Conservation (phyloP, 2,329 filamentous ascomycete species). For the Pseudogymnoascus sp. region DNA sequence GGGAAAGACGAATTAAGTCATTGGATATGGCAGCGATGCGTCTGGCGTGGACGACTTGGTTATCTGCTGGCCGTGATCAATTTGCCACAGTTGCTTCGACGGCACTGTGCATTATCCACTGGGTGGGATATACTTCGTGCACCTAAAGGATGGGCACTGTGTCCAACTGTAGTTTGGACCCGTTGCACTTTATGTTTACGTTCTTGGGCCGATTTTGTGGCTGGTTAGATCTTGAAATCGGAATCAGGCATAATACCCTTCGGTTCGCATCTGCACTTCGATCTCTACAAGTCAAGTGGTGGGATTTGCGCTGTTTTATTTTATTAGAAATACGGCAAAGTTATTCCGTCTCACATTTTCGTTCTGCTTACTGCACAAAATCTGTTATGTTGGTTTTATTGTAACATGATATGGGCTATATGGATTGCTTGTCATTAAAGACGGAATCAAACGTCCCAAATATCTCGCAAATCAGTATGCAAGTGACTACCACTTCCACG, state of each 20-base stretch:
- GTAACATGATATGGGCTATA: neutral
- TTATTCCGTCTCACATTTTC: neutral
- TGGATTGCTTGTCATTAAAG: neutral
- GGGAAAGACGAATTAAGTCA: conserved; percentile 24
- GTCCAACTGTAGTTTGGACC: neutral
- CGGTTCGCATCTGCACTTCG: neutral
- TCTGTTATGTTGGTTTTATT: neutral
- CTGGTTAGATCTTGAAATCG: neutral
- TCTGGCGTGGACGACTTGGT: neutral
- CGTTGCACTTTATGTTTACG: neutral
- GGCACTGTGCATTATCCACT: neutral
- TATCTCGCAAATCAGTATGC: neutral
- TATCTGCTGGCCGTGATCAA: neutral
- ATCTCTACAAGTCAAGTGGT: neutral
- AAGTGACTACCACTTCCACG: neutral
- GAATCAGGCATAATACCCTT: neutral
- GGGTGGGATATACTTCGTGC: neutral
- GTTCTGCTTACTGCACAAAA: neutral
- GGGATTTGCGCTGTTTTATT: neutral
- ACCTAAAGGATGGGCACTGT: neutral
- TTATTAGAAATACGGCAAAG: neutral
- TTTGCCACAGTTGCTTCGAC: neutral
- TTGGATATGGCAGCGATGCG: neutral
- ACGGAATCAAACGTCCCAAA: neutral
- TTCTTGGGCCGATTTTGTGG: conserved; percentile 8